These are phyloP conservation scores for Lactuca sativa DNA, from an alignment of 129 eudicot species.

Conservation along the genomic window DNA sequence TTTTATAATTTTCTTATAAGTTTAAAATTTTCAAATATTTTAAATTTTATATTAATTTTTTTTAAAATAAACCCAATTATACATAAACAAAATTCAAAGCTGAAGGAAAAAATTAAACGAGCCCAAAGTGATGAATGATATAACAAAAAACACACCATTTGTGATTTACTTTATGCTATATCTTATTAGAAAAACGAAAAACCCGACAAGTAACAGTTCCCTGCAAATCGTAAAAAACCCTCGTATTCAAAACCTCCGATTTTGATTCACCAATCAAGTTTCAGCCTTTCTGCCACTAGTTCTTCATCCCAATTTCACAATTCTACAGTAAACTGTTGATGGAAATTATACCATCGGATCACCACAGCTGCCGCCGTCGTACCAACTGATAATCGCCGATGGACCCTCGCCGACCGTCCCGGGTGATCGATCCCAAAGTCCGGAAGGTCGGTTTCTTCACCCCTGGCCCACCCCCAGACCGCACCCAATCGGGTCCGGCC, in stretches of 20 bases:
- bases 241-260: conserved; percentile 14
- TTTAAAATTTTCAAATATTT: too few relatives aligned
- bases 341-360: conserved; percentile 3
- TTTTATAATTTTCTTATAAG: too few relatives aligned
- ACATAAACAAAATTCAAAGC: too few relatives aligned
- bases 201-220: neutral
- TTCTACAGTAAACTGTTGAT: conserved; percentile 1
- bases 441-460: conserved; percentile 90
- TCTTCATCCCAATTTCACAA: conserved; percentile 11
- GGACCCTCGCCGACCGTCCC: conserved; percentile 81
- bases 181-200: too few relatives aligned
- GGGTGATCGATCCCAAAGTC: conserved; percentile 78
- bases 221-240: conserved; percentile 12
- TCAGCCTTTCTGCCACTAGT: conserved; percentile 11
- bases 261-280: conserved; percentile 19
- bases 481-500: conserved; percentile 50
- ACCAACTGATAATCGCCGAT: conserved; percentile 25
- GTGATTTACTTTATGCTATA: neutral
- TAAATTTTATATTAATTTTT: too few relatives aligned
- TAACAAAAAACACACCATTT: neutral
- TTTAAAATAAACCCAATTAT: too few relatives aligned
- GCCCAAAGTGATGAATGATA: neutral
- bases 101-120: too few relatives aligned
- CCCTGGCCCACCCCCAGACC: conserved; percentile 49
- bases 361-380: conserved; percentile 6